Evolutionary conservation across 768 basidiomycete species (phyloP).

Genomic region (Dentipellis sp.): DNA sequence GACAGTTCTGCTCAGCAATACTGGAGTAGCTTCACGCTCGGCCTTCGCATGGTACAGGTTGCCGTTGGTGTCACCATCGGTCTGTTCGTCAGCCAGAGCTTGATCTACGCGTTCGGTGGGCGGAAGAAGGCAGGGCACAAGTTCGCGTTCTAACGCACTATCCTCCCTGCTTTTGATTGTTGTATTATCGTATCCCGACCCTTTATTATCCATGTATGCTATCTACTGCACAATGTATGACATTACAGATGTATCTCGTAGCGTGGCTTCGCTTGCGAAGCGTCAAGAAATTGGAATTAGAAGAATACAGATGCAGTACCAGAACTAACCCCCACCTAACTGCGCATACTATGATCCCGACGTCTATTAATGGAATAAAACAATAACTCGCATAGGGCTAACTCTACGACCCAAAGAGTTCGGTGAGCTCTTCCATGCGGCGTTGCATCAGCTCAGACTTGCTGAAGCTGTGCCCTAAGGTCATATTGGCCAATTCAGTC

Average conservation of each 20-base stretch:
- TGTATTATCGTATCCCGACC: not conserved
- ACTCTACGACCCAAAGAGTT: slow-evolving; percentile 47
- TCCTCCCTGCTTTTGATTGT: not conserved
- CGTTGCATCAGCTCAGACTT: slow-evolving; percentile 83
- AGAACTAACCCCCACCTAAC: not conserved
- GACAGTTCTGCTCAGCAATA: slow-evolving; percentile 57
- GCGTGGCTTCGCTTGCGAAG: too few species aligned
- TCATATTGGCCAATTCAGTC: slow-evolving; percentile 89
- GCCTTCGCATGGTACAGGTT: slow-evolving; percentile 75
- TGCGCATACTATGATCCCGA: not conserved
- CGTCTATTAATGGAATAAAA: not conserved
- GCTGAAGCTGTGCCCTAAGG: slow-evolving; percentile 77
- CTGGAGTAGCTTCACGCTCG: slow-evolving; percentile 70
- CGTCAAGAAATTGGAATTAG: too few species aligned
- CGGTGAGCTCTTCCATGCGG: slow-evolving; percentile 79
- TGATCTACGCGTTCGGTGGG: slow-evolving; percentile 70
- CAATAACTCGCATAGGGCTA: not conserved
- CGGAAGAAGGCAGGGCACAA: slow-evolving; percentile 69
- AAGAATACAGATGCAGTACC: not conserved
- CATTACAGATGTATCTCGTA: not conserved
- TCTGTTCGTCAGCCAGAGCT: slow-evolving; percentile 69
- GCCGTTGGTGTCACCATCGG: slow-evolving; percentile 83
- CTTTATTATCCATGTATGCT: too few species aligned
- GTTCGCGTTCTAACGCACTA: not conserved
- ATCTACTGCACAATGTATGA: not conserved